Percentiles rank a stretch among this genome's conserved stretches.
Evolutionary conservation across 1,284 basidiomycete species (phyloP).

Genomic region (Heliocybe sulcata): DNA sequence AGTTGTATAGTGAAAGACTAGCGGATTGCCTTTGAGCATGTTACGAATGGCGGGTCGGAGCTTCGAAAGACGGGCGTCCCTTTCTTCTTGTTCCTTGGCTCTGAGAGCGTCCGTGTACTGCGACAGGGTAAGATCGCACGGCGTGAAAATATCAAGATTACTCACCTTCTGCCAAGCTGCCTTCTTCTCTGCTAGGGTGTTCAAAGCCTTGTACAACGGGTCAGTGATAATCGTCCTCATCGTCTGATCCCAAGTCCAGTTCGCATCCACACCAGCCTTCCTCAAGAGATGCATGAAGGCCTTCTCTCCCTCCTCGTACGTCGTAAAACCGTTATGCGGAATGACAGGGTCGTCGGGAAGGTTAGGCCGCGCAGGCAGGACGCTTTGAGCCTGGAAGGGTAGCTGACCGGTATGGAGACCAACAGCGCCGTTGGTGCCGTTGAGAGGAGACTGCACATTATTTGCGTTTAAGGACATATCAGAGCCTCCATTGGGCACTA

Average conservation of each 20-base stretch:
- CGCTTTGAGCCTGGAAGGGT: slow-evolving; percentile 49
- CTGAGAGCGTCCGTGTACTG: slow-evolving; percentile 68
- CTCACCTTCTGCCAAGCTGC: slow-evolving; percentile 84
- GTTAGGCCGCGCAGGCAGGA: slow-evolving; percentile 68
- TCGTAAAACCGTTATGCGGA: slow-evolving; percentile 83
- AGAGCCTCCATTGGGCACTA: slow-evolving; percentile 17
- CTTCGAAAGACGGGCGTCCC: slow-evolving; percentile 74
- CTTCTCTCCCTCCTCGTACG: slow-evolving; percentile 85
- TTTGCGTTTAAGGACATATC: slow-evolving; percentile 25
- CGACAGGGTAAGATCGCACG: not conserved
- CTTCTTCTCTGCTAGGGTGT: slow-evolving; percentile 93
- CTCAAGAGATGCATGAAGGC: slow-evolving; percentile 88
- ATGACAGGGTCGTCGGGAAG: slow-evolving; percentile 80
- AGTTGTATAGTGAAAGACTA: slow-evolving; percentile 85
- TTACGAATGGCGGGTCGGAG: slow-evolving; percentile 78
- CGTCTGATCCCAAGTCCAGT: slow-evolving; percentile 97
- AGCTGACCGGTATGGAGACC: slow-evolving; percentile 44
- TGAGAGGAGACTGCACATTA: slow-evolving; percentile 27
- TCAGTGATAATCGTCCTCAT: slow-evolving; percentile 98
- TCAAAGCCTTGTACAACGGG: slow-evolving; percentile 92
- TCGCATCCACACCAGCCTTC: slow-evolving; percentile 83
- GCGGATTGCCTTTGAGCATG: slow-evolving; percentile 77
- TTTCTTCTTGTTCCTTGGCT: slow-evolving; percentile 71
- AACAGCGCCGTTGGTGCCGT: slow-evolving; percentile 40
- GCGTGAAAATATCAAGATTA: slow-evolving; percentile 7